Percentiles rank a stretch among this genome's conserved stretches.
Conservation (phyloP, 306 rosid species). For the Prosopis cineraria region DNA sequence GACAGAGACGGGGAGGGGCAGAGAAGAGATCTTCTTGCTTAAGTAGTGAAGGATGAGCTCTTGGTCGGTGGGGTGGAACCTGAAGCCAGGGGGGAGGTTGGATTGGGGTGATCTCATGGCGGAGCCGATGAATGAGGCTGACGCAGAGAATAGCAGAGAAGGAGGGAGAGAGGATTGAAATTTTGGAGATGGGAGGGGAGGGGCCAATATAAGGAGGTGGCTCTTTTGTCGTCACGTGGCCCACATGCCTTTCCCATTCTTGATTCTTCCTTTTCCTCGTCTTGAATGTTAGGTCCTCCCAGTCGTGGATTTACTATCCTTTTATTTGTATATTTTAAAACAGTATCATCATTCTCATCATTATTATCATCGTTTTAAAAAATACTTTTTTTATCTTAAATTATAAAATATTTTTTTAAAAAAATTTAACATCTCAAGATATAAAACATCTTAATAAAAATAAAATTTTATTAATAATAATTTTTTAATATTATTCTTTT, state of each 20-base stretch:
- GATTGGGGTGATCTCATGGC: slow-evolving; percentile 47
- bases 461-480: too few relatives aligned
- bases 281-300: not conserved
- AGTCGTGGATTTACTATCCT: too few relatives aligned
- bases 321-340: too few relatives aligned
- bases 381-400: too few relatives aligned
- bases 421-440: too few relatives aligned
- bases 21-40: slow-evolving; percentile 45
- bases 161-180: slow-evolving; percentile 43
- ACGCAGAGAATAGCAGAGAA: too few relatives aligned
- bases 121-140: not conserved
- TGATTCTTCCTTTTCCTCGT: not conserved
- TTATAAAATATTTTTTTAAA: too few relatives aligned
- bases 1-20: slow-evolving; percentile 57
- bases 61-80: slow-evolving; percentile 66
- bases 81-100: slow-evolving; percentile 57
- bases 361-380: too few relatives aligned
- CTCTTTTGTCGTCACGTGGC: slow-evolving; percentile 54
- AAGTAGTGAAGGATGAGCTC: slow-evolving; percentile 62
- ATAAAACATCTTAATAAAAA: too few relatives aligned
- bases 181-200: slow-evolving; percentile 44
- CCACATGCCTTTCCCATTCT: too few relatives aligned
- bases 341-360: too few relatives aligned
- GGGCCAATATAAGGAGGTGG: slow-evolving; percentile 43
- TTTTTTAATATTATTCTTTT: too few relatives aligned